phyloP scores from a whole-genome alignment of 1,139 yeast genomes.

The Protomyces inouyei region DNA sequence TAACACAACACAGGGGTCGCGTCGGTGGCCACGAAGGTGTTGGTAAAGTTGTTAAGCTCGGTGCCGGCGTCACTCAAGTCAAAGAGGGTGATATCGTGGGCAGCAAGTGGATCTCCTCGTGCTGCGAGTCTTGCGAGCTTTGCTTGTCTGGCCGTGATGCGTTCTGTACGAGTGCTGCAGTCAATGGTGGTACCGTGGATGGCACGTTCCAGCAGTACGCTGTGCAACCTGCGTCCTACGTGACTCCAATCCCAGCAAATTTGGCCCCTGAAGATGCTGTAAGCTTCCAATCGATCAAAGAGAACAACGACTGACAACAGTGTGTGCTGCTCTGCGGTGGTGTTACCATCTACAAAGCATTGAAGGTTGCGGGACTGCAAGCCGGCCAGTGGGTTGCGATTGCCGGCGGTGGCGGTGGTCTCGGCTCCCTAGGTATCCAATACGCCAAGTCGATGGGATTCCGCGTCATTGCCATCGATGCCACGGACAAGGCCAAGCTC shows the following conservation, averaged over 20 bases:
- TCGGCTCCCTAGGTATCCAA: conserved; percentile 75
- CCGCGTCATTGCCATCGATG: conserved; percentile 68
- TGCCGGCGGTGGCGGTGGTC: conserved; percentile 83
- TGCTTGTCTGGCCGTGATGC: conserved; percentile 22
- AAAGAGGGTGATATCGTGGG: conserved; percentile 25
- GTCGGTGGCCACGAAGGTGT: conserved; percentile 28
- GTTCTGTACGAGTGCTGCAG: conserved; percentile 4
- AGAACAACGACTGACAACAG: background rate
- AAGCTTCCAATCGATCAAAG: conserved; percentile 42
- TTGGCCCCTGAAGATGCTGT: conserved; percentile 69
- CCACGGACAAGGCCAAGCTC: conserved; percentile 43
- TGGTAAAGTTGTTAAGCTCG: conserved; percentile 18
- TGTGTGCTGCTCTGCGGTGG: conserved; percentile 56
- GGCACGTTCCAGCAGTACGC: conserved; percentile 83
- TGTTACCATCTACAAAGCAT: conserved; percentile 76
- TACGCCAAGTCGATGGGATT: conserved; percentile 79
- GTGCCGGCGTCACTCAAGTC: conserved; percentile 12
- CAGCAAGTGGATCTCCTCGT: conserved; percentile 21
- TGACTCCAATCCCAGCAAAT: conserved; percentile 67
- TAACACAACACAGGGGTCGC: conserved; percentile 14
- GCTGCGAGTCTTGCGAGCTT: conserved; percentile 11
- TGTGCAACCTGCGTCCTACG: conserved; percentile 80
- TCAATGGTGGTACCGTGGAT: conserved; percentile 65
- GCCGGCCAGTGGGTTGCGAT: conserved; percentile 80
- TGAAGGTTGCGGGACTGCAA: conserved; percentile 58